phyloP scores from a whole-genome alignment of 352 stramenopile genomes.

The Phytophthora ramorum region DNA sequence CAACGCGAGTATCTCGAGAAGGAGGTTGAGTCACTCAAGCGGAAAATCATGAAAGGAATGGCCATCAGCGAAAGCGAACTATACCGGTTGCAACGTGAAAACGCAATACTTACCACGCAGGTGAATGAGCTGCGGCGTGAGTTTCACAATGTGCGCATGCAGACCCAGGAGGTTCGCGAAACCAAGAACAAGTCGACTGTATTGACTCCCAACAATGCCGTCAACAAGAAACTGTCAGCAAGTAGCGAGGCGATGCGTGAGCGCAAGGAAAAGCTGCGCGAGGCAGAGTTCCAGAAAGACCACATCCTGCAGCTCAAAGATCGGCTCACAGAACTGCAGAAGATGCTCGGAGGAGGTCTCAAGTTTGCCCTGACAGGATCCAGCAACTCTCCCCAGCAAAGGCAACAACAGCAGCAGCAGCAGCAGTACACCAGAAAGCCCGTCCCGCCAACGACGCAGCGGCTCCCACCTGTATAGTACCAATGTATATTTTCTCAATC shows the following conservation, averaged over 20 bases:
- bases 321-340: slow-evolving; percentile 67
- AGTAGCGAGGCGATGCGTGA: slow-evolving; percentile 30
- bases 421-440: slow-evolving; percentile 41
- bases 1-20: slow-evolving; percentile 94
- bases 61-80: slow-evolving; percentile 84
- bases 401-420: slow-evolving; percentile 21
- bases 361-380: slow-evolving; percentile 58
- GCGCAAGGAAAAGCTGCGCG: slow-evolving; percentile 59
- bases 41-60: slow-evolving; percentile 91
- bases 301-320: slow-evolving; percentile 81
- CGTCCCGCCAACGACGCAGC: slow-evolving; percentile 46
- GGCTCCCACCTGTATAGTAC: slow-evolving; percentile 78
- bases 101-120: slow-evolving; percentile 80
- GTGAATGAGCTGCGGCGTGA: slow-evolving; percentile 86
- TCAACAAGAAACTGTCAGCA: slow-evolving; percentile 24
- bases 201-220: slow-evolving; percentile 26
- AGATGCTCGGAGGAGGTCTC: slow-evolving; percentile 61
- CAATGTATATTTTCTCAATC: slow-evolving; percentile 4
- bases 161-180: slow-evolving; percentile 66
- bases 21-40: slow-evolving; percentile 90
- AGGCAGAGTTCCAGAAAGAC: slow-evolving; percentile 72
- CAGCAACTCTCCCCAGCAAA: slow-evolving; percentile 37
- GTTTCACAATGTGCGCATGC: slow-evolving; percentile 83
- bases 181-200: slow-evolving; percentile 45
- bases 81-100: slow-evolving; percentile 82